phyloP scores from a whole-genome alignment of 768 basidiomycete genomes.

The Lactifluus piperatus region DNA sequence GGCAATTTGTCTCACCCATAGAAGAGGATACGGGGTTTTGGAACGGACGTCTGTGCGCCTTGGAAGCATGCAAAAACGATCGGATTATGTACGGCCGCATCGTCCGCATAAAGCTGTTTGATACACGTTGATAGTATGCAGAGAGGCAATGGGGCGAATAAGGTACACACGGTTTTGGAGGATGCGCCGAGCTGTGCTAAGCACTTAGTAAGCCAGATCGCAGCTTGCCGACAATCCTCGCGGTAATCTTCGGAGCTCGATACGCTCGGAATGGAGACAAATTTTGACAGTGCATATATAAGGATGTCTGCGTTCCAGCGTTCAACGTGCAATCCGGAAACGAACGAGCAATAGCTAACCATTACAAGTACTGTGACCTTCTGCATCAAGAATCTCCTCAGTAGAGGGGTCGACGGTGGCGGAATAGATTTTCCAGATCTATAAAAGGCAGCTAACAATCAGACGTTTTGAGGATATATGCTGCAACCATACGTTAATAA shows the following conservation, averaged over 20 bases:
- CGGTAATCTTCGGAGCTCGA: constrained; percentile 56
- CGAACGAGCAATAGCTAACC: not conserved
- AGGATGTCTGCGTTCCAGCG: constrained; percentile 45
- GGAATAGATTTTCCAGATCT: constrained; percentile 34
- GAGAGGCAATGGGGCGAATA: not conserved
- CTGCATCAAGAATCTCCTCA: constrained; percentile 9
- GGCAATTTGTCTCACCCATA: constrained; percentile 59
- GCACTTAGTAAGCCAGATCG: constrained; percentile 86
- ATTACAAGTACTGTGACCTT: constrained; percentile 1
- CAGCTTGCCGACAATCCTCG: constrained; percentile 90
- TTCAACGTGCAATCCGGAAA: not conserved
- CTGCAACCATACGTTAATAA: constrained; percentile 55
- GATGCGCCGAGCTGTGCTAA: constrained; percentile 83
- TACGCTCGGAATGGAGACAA: constrained; percentile 82
- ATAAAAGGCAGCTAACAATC: not conserved
- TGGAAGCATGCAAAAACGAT: constrained; percentile 84
- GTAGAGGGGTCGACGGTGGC: not conserved
- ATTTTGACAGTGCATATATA: constrained; percentile 72
- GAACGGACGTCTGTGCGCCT: constrained; percentile 48
- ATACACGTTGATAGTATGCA: not conserved
- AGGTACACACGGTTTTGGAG: constrained; percentile 28
- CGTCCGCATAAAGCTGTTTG: constrained; percentile 62
- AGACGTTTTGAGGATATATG: not conserved
- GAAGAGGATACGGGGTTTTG: constrained; percentile 72
- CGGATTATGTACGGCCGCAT: constrained; percentile 57